Percentiles rank a stretch among this genome's conserved stretches.
Conservation (phyloP, 1,139 yeast genomes). For the Pichia sp. region DNA sequence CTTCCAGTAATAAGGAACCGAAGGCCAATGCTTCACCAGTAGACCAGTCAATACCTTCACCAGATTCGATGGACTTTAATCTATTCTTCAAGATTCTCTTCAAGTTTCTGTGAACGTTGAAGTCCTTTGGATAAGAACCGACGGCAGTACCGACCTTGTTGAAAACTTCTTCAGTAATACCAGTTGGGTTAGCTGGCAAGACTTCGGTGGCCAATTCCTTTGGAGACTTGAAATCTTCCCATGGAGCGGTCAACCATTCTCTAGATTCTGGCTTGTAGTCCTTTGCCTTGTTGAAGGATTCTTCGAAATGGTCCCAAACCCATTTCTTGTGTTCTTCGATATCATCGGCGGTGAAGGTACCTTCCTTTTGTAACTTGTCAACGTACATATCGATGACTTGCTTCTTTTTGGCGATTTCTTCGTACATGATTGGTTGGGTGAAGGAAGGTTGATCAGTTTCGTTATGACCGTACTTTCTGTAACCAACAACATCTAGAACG, state of each 20-base stretch:
- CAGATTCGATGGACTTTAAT: constrained; percentile 79
- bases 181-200: constrained; percentile 95
- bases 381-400: constrained; percentile 84
- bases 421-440: constrained; percentile 97
- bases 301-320: constrained; percentile 96
- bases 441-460: constrained; percentile 99
- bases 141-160: constrained; percentile 74
- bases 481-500: constrained; percentile 94
- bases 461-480: constrained; percentile 98
- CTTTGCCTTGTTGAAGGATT: constrained; percentile 78
- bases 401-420: constrained; percentile 82
- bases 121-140: constrained; percentile 82
- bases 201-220: constrained; percentile 94
- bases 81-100: constrained; percentile 89
- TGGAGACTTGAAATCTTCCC: constrained; percentile 99
- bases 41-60: constrained; percentile 97
- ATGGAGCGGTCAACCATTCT: constrained; percentile 98
- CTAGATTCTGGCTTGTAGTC: constrained; percentile 88
- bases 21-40: constrained; percentile 99
- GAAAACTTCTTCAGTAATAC: constrained; percentile 66
- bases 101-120: constrained; percentile 90
- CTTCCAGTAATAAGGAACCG: constrained; percentile 89
- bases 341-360: constrained; percentile 83
- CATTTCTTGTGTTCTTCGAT: constrained; percentile 94
- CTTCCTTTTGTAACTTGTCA: constrained; percentile 74